Evolutionary conservation across 495 filamentous ascomycete genomes (phyloP), one percentile per base, ranked within the genome.

Genomic region (Aspergillus nidulans): DNA sequence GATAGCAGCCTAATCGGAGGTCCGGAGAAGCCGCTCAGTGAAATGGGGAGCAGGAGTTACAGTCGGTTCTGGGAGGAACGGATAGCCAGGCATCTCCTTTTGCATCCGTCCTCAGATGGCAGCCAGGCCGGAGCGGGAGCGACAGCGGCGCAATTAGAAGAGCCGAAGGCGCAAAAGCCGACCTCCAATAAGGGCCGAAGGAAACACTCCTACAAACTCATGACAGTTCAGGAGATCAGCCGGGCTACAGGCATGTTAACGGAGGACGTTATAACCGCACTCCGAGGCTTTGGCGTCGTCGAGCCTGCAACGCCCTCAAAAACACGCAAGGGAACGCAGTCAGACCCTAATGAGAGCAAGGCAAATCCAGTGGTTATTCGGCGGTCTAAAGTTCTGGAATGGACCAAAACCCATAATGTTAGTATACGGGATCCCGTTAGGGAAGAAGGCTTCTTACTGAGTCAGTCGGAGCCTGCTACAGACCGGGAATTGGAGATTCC

Each of bases 1-100:
- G 69, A 73, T 43, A 63, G 65, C 21, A 85, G 85, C 10, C 77
- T 91, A 26, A 80, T 97, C 32, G 94, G 94, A 23, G 92, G 94
- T 1, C 94, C 94, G 1, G 94, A 99, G 72, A 92, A 92, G 63
- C 92, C 92, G 13, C 83, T 97, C 49, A 91, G 87, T 39, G 88
- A 91, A 58, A 73, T 94, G 47, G 92, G 92, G 1, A 80, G 83
- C 49, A 85, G 79, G 60, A 90, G 88, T 7, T 97, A 97, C 68
- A 77, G 81, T 61, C 77, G 83, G 8, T 96, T 86, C 67, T 97
- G 92, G 92, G 85, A 85, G 6, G 84, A 85, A 28, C 86, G 90
- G 42, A 82, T 97, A 55, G 85, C 84, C 30, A 77, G 89, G 25
- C 84, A 85, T 49, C 69, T 64, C 9, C 21, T 84, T 23, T 67